These are phyloP conservation scores for Yamadazyma sp. DNA, from an alignment of 805 yeast species.

Conservation along the genomic window DNA sequence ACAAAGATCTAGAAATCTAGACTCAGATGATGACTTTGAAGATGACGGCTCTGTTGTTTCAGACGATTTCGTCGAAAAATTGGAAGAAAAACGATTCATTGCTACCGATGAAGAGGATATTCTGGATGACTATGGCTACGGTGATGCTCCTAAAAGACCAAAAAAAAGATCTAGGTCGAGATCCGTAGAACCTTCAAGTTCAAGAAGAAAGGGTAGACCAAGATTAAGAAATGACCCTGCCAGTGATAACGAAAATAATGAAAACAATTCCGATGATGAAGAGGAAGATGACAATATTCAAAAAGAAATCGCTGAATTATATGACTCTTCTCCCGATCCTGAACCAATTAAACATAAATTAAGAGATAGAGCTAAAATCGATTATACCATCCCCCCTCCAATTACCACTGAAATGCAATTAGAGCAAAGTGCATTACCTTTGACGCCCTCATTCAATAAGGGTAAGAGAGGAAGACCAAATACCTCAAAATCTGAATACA, in stretches of 20 bases:
- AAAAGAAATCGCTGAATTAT: constrained; percentile 64
- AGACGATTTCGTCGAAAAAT: constrained; percentile 27
- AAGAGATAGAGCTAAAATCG: constrained; percentile 57
- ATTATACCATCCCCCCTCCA: constrained; percentile 85
- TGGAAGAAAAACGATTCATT: constrained; percentile 32
- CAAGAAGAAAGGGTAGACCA: constrained; percentile 14
- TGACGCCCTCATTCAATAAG: constrained; percentile 20
- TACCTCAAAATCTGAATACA: constrained; percentile 42
- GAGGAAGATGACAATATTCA: constrained; percentile 42
- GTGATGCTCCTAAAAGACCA: constrained; percentile 11
- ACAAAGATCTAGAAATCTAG: constrained; percentile 5
- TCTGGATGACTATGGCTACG: constrained; percentile 21
- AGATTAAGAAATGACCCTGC: constrained; percentile 10
- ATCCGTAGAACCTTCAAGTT: constrained; percentile 18
- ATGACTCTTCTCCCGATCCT: constrained; percentile 51
- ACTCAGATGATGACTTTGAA: constrained; percentile 22
- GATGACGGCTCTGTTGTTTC: constrained; percentile 14
- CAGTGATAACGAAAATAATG: constrained; percentile 3
- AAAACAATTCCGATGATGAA: constrained; percentile 8
- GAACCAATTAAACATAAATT: constrained; percentile 43
- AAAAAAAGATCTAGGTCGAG: constrained; percentile 20
- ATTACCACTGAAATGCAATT: constrained; percentile 40
- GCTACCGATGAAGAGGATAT: constrained; percentile 36
- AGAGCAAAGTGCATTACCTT: constrained; percentile 15
- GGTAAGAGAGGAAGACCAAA: constrained; percentile 38